phyloP scores from a whole-genome alignment of 2,329 filamentous ascomycete genomes.

The Byssochlamys sp. region DNA sequence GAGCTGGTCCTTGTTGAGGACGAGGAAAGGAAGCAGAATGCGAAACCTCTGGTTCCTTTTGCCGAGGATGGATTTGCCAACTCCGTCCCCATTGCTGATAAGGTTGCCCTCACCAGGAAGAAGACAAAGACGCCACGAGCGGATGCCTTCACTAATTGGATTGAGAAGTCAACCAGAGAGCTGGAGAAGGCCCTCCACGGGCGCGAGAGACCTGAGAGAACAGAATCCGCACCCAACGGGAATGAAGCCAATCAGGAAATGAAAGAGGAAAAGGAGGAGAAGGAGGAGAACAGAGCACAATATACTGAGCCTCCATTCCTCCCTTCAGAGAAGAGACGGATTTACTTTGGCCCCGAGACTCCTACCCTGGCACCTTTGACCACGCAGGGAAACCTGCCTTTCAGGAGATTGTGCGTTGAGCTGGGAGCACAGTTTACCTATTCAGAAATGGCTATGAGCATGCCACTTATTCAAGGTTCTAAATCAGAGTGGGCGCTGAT shows the following conservation, averaged over 20 bases:
- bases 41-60: constrained; percentile 18
- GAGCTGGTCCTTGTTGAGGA: constrained; percentile 65
- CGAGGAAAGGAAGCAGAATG: constrained; percentile 37
- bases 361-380: constrained; percentile 89
- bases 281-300: constrained; percentile 63
- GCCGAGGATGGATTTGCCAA: constrained; percentile 62
- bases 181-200: constrained; percentile 43
- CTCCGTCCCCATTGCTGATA: constrained; percentile 57
- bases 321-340: constrained; percentile 81
- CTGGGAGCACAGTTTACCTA: constrained; percentile 89
- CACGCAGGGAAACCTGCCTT: constrained; percentile 92
- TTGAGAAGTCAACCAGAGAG: constrained; percentile 53
- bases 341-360: constrained; percentile 92
- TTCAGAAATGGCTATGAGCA: constrained; percentile 93
- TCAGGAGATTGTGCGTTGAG: constrained; percentile 78
- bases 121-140: constrained; percentile 61
- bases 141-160: constrained; percentile 67
- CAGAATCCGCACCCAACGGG: constrained; percentile 1
- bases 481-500: constrained; percentile 91
- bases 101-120: constrained; percentile 65
- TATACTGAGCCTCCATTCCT: constrained; percentile 80
- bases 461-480: constrained; percentile 79
- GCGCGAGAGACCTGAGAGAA: constrained; percentile 27
- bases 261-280: constrained; percentile 32
- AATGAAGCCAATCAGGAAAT: constrained; percentile 16